Percentiles rank a stretch among this genome's conserved stretches.
These are phyloP conservation scores for Melampsora americana DNA, from an alignment of 1,284 basidiomycete species.

Conservation along the genomic window DNA sequence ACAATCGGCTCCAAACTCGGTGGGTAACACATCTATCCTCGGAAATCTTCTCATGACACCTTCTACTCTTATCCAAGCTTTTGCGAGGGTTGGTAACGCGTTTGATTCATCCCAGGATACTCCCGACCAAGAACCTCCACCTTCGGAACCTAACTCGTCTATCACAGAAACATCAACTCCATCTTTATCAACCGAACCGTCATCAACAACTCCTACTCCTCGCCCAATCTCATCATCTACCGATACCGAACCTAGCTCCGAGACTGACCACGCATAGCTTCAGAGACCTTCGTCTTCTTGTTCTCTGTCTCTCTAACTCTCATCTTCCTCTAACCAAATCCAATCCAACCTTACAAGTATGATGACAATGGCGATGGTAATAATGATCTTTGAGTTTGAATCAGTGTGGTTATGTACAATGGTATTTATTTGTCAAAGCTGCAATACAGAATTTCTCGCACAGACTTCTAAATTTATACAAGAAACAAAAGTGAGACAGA, in stretches of 20 bases:
- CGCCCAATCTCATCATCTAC: background rate
- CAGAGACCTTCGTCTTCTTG: too few relatives aligned
- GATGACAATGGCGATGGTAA: too few relatives aligned
- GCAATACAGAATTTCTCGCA: too few relatives aligned
- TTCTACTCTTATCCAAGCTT: constrained; percentile 7
- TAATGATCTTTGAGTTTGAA: background rate
- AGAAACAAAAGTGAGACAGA: too few relatives aligned
- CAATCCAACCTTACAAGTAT: too few relatives aligned
- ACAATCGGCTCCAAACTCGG: background rate
- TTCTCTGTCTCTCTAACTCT: too few relatives aligned
- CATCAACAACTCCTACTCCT: background rate
- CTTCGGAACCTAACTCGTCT: background rate
- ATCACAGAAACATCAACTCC: background rate
- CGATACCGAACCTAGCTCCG: background rate
- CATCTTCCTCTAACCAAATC: too few relatives aligned
- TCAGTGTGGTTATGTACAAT: background rate
- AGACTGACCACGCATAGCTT: too few relatives aligned
- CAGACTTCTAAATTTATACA: too few relatives aligned
- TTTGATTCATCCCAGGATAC: constrained; percentile 6
- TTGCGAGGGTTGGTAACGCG: background rate
- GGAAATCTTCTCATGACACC: constrained; percentile 2
- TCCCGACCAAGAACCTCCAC: background rate
- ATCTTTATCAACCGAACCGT: background rate
- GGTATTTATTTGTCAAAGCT: constrained; percentile 6
- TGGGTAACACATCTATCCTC: constrained; percentile 2